Evolutionary conservation across 495 filamentous ascomycete genomes (phyloP).

Genomic region (Neurospora sp.): DNA sequence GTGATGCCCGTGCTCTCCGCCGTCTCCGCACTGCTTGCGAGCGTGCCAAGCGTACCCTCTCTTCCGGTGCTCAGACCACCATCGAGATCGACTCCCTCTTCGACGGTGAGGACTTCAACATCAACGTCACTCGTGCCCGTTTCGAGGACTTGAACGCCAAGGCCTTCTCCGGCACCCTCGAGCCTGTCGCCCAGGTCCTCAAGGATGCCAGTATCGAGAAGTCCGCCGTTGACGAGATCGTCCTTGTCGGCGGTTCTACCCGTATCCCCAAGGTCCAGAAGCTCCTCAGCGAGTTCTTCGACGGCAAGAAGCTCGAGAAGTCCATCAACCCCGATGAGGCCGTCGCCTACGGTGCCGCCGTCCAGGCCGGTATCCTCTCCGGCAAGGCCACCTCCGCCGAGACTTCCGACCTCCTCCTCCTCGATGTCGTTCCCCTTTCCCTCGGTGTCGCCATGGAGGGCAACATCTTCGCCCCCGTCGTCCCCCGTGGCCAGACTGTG

Average conservation of each 20-base stretch:
- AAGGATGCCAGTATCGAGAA: constrained; percentile 95
- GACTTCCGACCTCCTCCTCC: constrained; percentile 86
- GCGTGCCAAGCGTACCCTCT: constrained; percentile 97
- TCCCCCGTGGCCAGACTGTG: constrained; percentile 82
- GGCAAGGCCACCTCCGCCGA: constrained; percentile 94
- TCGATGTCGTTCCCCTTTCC: constrained; percentile 95
- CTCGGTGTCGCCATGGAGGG: constrained; percentile 99
- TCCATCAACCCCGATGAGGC: constrained; percentile 99
- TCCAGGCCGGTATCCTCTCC: constrained; percentile 96
- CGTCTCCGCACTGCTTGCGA: constrained; percentile 98
- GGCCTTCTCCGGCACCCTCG: constrained; percentile 91
- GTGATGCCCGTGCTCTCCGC: constrained; percentile 92
- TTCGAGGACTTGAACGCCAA: constrained; percentile 99
- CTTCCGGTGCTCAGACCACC: constrained; percentile 91
- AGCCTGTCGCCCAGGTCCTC: constrained; percentile 96
- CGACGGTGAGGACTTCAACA: constrained; percentile 97
- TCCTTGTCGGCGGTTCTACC: constrained; percentile 96
- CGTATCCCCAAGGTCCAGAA: constrained; percentile 99
- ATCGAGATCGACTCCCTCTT: constrained; percentile 99
- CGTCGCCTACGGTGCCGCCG: constrained; percentile 96
- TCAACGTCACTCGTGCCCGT: constrained; percentile 96
- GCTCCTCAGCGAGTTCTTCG: constrained; percentile 96
- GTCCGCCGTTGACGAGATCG: constrained; percentile 91
- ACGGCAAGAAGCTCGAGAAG: constrained; percentile 99
- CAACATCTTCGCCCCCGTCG: constrained; percentile 98